Base-by-base conservation (phyloP, 768 basidiomycete species). In the Suillus discolor region DNA sequence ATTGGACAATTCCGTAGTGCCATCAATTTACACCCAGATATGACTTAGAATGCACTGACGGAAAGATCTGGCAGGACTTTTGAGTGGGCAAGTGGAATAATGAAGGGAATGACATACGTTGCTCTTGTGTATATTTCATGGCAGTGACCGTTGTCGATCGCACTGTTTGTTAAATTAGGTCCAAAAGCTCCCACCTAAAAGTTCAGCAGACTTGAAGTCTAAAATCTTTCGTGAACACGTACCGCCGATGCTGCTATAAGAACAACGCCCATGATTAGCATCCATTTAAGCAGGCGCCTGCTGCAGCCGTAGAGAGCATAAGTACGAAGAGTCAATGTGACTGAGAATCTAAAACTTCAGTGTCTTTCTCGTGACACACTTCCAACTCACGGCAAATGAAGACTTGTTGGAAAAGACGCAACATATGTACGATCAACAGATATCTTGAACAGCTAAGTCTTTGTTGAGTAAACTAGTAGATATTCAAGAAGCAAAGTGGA, bases 281-380 rank as follows among this genome's bases (percentile, higher is more conserved):
- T 71, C 42, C 71, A 75, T 6, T 69, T 64, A 20, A 82, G 65
- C 47, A 85, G 71, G 25, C 77, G 75, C 44, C 74, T 66, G 23
- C 80, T 81, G 34, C 81, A 70, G 16, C 77, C 74, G 65, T 85
- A 87, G 20, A 88, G 71, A 4, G 87, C 86, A 65, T 81, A 83
- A 53, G 83, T 83, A 47, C 86, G 82, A 53, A 84, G 71, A 13
- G 78, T 79, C 31, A 86, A 75, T 36, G 82, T 78, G 62, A 78
- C 83, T 85, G 12, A 11, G 16, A 41, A 31, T 55, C 20, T 84
- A 6, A 16, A 66, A 31, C 1, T 20, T 28, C 15, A 9, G 12
- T 12, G 38, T 41, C 20, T 51, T 25, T 63, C 41, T 62, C 53
- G 6, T 4, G 9, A 8, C 15, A 9, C 13, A 63, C 59, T 41